phyloP scores from a whole-genome alignment of 1,284 basidiomycete genomes.

The Sphagnurus paluster region DNA sequence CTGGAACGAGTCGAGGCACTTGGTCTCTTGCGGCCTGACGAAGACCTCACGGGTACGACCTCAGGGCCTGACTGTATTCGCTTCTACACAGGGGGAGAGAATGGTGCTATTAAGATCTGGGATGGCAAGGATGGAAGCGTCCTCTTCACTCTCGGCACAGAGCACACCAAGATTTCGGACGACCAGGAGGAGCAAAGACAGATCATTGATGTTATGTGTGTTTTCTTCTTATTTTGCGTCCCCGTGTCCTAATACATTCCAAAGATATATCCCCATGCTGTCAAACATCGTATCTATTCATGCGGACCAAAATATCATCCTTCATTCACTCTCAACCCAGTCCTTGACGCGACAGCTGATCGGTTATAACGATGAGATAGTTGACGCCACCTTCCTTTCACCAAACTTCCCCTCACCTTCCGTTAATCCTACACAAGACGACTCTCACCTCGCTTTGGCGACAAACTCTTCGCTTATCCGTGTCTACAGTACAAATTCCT shows the following conservation, averaged over 20 bases:
- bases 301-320: conserved; percentile 95
- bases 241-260: conserved; percentile 12
- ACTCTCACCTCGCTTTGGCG: conserved; percentile 86
- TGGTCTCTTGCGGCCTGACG: conserved; percentile 63
- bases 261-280: conserved; percentile 66
- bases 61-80: conserved; percentile 44
- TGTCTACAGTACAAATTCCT: conserved; percentile 72
- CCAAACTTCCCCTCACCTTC: conserved; percentile 28
- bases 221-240: conserved; percentile 23
- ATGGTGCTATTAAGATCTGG: conserved; percentile 84
- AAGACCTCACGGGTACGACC: conserved; percentile 44
- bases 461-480: conserved; percentile 95
- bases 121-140: conserved; percentile 69
- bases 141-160: conserved; percentile 62
- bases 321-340: conserved; percentile 71
- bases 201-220: conserved; percentile 72
- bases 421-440: conserved; percentile 26
- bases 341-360: conserved; percentile 83
- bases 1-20: conserved; percentile 88
- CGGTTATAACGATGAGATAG: conserved; percentile 98
- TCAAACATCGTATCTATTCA: conserved; percentile 86
- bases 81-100: conserved; percentile 90
- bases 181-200: conserved; percentile 80
- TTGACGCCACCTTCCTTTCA: conserved; percentile 83
- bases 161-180: conserved; percentile 41